Base-by-base conservation (phyloP, 2,329 filamentous ascomycete species). In the Teratosphaeriaceae sp. region DNA sequence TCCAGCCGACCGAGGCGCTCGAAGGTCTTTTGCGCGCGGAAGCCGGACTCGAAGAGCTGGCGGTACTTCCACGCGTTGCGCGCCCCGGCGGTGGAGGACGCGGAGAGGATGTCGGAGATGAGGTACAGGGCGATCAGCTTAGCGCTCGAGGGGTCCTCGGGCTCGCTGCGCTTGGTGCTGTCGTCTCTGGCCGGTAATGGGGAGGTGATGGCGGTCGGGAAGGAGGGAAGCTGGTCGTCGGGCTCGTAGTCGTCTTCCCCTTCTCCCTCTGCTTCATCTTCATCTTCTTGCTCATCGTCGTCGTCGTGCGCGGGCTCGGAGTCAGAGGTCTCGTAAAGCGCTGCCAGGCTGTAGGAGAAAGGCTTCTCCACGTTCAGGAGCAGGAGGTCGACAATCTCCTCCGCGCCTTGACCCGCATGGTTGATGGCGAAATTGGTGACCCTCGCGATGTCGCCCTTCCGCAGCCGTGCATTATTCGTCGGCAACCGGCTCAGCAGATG, bases 351-450 rank as follows among this genome's bases (percentile, higher is more conserved):
- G 51, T 83, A 79, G 5, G 81, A 76, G 45, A 94, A 79, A 0
- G 92, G 92, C 40, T 75, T 79, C 46, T 84, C 74, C 24, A 97
- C 74, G 56, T 98, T 97, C 1, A 80, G 75, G 0, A 94, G 77
- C 27, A 97, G 81, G 66, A 94, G 79, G 38, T 90, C 79, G n/a
- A 94, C 88, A 26, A 96, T 83, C 67, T 97, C 92, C 50, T 94
- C 85, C 11, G 87, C 85, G 13, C 89, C 92, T 16, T 80, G 76
- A 29, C 84, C 86, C 1, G 88, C 85, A 61, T 97, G 88, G 2
- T 82, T 83, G 43, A 97, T 88, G 11, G 89, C 89, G 65, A 97
- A 96, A 2, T 84, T 78, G 1, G 89, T 90, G 2, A 96, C 74
- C 4, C 88, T 78, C 1, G 88, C 89, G 35, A 97, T 79, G 57